These are phyloP conservation scores for Domatiomyces globalis DNA, from an alignment of 2,329 filamentous ascomycete genomes.

Conservation along the genomic window DNA sequence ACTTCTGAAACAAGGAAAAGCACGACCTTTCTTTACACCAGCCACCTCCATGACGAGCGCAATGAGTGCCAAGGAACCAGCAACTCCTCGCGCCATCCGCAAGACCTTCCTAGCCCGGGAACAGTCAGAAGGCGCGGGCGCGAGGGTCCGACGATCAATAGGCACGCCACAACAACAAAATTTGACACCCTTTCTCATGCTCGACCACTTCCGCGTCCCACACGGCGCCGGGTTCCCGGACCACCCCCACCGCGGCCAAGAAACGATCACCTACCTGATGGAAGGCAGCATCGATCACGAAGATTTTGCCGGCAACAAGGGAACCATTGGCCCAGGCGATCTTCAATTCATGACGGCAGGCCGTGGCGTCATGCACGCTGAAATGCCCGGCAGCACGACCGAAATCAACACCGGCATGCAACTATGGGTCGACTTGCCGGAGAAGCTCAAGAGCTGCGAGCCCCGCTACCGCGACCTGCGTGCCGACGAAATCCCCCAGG, in stretches of 20 bases:
- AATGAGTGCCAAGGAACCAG: background rate
- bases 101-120: slow-evolving; percentile 74
- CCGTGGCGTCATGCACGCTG: slow-evolving; percentile 79
- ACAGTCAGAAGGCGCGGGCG: slow-evolving; percentile 77
- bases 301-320: slow-evolving; percentile 75
- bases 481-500: slow-evolving; percentile 62
- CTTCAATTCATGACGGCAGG: slow-evolving; percentile 97
- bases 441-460: slow-evolving; percentile 71
- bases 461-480: slow-evolving; percentile 80
- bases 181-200: slow-evolving; percentile 89
- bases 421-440: slow-evolving; percentile 85
- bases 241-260: slow-evolving; percentile 69
- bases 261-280: slow-evolving; percentile 84
- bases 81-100: slow-evolving; percentile 53
- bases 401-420: slow-evolving; percentile 85
- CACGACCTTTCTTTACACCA: background rate
- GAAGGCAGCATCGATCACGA: slow-evolving; percentile 77
- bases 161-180: slow-evolving; percentile 71
- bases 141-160: slow-evolving; percentile 72
- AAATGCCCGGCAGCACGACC: slow-evolving; percentile 72
- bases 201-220: slow-evolving; percentile 75
- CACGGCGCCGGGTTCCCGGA: slow-evolving; percentile 81
- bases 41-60: background rate
- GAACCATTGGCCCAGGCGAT: slow-evolving; percentile 75
- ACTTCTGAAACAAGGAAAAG: background rate